These are phyloP conservation scores for Colletotrichum paranaense DNA, from an alignment of 2,329 filamentous ascomycete species.

Conservation along the genomic window DNA sequence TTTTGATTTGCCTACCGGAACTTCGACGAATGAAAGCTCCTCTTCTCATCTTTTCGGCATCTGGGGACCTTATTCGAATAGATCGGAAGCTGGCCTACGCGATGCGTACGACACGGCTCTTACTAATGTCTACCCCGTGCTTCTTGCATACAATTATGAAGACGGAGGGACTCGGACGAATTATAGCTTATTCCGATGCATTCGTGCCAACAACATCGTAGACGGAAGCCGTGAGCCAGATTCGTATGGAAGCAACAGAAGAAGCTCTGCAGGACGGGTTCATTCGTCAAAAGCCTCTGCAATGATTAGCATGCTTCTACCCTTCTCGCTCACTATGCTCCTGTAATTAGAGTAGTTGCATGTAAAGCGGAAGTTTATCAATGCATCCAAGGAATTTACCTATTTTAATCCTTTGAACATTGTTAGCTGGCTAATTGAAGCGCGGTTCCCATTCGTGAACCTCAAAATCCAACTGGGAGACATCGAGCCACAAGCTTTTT, in stretches of 20 bases:
- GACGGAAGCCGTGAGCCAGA: not conserved
- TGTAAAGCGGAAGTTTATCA: no score
- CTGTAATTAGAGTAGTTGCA: not conserved
- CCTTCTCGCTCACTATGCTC: not conserved
- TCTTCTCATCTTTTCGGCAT: not conserved
- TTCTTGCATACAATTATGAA: not conserved
- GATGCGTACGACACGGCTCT: not conserved
- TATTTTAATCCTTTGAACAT: no score
- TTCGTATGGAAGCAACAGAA: not conserved
- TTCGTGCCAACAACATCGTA: not conserved
- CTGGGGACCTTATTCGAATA: not conserved
- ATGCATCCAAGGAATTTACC: no score
- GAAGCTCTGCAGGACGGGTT: not conserved
- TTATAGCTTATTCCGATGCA: not conserved
- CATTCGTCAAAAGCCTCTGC: not conserved
- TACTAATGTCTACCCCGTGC: not conserved
- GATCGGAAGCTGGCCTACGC: not conserved
- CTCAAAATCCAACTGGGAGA: no score
- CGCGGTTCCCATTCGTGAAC: no score
- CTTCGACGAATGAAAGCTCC: not conserved
- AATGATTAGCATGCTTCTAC: not conserved
- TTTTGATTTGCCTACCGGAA: not conserved
- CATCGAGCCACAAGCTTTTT: no score
- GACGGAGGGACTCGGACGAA: not conserved
- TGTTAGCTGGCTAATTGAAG: no score